These are phyloP conservation scores for Cryptococcus wingfieldii DNA, from an alignment of 1,284 basidiomycete genomes.

Conservation along the genomic window DNA sequence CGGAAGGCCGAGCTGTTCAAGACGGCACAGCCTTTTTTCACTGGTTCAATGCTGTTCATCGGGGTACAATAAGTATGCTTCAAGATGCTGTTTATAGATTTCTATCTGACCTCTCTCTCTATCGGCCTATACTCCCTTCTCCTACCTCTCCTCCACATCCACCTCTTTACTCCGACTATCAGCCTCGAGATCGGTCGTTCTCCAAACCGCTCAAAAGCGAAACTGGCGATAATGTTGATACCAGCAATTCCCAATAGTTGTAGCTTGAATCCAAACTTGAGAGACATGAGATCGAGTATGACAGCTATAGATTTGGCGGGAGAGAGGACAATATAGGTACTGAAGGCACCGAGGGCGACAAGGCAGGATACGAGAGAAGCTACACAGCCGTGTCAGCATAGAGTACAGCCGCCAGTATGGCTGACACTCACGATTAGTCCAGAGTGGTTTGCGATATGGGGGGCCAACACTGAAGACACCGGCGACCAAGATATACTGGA, in stretches of 20 bases:
- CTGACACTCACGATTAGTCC: conserved; percentile 73
- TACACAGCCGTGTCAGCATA: conserved; percentile 33
- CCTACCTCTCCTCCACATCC: conserved; percentile 32
- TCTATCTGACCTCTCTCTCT: conserved; percentile 31
- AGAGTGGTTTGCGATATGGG: conserved; percentile 90
- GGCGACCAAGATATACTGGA: conserved; percentile 97
- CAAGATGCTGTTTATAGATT: no score
- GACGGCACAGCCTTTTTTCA: no score
- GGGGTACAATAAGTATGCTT: no score
- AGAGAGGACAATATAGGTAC: conserved; percentile 66
- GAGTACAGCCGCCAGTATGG: neutral
- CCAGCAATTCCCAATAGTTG: conserved; percentile 67
- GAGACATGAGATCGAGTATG: conserved; percentile 71
- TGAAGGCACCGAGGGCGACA: conserved; percentile 63
- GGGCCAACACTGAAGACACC: conserved; percentile 97
- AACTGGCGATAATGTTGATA: conserved; percentile 68
- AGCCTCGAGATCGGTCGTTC: conserved; percentile 59
- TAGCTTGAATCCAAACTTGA: conserved; percentile 67
- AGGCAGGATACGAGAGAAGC: conserved; percentile 75
- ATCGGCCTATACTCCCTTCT: conserved; percentile 54
- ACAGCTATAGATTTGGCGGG: conserved; percentile 62
- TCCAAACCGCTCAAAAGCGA: conserved; percentile 76
- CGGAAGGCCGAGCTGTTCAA: no score
- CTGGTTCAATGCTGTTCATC: no score
- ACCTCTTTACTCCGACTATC: conserved; percentile 50